These are phyloP conservation scores for Dryas octopetala DNA, from an alignment of 306 rosid genomes.

Conservation along the genomic window DNA sequence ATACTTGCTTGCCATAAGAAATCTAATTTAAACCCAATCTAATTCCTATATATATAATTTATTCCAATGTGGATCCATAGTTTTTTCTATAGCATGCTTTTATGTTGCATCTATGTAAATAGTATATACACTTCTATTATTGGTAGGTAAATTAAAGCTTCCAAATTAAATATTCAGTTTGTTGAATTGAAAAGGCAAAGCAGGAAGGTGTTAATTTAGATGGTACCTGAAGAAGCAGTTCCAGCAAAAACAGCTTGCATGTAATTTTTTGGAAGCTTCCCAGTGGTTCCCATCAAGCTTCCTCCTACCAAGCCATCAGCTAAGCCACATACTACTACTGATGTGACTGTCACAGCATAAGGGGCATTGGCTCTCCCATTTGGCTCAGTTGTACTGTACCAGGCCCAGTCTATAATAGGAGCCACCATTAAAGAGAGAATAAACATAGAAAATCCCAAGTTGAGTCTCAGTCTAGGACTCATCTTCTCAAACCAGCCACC, in stretches of 20 bases:
- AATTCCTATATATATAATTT: too few species aligned
- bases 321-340: slow-evolving; percentile 48
- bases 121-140: neutral
- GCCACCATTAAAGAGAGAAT: slow-evolving; percentile 65
- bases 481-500: slow-evolving; percentile 57
- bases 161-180: neutral
- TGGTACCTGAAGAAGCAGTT: slow-evolving; percentile 87
- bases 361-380: slow-evolving; percentile 42
- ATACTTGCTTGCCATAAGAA: neutral
- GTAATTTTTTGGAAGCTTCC: slow-evolving; percentile 77
- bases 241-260: slow-evolving; percentile 99
- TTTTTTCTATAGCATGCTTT: neutral
- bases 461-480: slow-evolving; percentile 58
- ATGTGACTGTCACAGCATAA: slow-evolving; percentile 40
- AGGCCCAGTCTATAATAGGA: slow-evolving; percentile 64
- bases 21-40: neutral
- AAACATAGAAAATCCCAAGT: slow-evolving; percentile 53
- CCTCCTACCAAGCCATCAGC: slow-evolving; percentile 87
- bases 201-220: slow-evolving; percentile 1
- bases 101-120: neutral
- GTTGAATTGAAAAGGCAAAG: slow-evolving; percentile 23
- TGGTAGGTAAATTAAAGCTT: neutral
- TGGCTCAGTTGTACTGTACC: slow-evolving; percentile 16
- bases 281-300: slow-evolving; percentile 92
- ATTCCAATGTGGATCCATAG: too few species aligned